Evolutionary conservation across 306 rosid genomes (phyloP).

Genomic region (Senna tora): DNA sequence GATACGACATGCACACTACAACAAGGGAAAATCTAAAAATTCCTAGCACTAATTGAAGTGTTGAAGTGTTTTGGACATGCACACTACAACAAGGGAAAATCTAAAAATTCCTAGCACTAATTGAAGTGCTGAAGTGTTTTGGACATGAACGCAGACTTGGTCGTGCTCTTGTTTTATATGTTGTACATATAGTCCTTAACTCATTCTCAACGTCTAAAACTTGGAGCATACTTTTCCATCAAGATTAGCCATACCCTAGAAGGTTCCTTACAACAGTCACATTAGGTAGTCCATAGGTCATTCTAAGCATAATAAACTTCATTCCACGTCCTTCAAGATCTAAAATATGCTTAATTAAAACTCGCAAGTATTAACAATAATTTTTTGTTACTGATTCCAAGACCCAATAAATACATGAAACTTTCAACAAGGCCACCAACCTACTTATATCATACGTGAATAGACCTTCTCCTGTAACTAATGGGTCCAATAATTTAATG

Average conservation of each 20-base stretch:
- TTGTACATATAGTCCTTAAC: not conserved
- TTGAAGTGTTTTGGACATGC: not conserved
- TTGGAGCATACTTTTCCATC: not conserved
- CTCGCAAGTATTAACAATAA: not conserved
- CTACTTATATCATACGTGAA: slow-evolving; percentile 14
- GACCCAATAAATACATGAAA: slow-evolving; percentile 11
- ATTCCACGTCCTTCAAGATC: slow-evolving; percentile 3
- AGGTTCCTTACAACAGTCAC: not conserved
- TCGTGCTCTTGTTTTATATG: not conserved
- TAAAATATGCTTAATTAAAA: not conserved
- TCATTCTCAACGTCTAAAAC: not conserved
- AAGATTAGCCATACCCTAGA: not conserved
- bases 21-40: not conserved
- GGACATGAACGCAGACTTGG: not conserved
- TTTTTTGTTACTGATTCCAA: slow-evolving; percentile 32
- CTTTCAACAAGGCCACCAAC: slow-evolving; percentile 18
- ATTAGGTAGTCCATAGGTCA: not conserved
- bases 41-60: not conserved
- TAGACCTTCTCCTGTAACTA: slow-evolving; percentile 8
- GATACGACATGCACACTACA: not conserved
- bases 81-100: not conserved
- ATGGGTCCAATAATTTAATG: slow-evolving; percentile 9
- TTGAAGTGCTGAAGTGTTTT: not conserved
- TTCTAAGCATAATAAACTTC: not conserved
- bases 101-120: not conserved